A percentile compares a stretch with the other conserved stretches of the same genome.
Evolutionary conservation across 192 early-diverging fungal genomes (phyloP).

Genomic region (Coemansia sp.): DNA sequence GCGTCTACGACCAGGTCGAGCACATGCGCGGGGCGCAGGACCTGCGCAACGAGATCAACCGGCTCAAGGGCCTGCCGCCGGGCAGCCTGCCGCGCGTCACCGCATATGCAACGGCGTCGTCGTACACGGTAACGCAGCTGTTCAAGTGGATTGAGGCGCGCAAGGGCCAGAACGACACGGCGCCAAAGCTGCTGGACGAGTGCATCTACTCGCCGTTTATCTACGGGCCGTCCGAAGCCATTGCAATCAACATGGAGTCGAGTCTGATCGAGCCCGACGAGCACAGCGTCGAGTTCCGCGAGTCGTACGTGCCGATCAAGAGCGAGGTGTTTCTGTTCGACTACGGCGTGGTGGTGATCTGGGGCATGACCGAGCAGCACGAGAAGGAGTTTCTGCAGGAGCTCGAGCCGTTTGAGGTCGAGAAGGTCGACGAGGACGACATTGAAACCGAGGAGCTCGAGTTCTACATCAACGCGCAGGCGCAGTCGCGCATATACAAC

Average conservation of each 20-base stretch:
- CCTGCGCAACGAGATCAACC: slow-evolving; percentile 64
- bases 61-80: slow-evolving; percentile 69
- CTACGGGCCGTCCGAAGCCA: slow-evolving; percentile 38
- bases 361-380: slow-evolving; percentile 87
- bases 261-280: slow-evolving; percentile 21
- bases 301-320: slow-evolving; percentile 50
- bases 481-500: slow-evolving; percentile 75
- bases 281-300: slow-evolving; percentile 21
- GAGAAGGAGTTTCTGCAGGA: slow-evolving; percentile 72
- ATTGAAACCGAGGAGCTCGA: slow-evolving; percentile 79
- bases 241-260: slow-evolving; percentile 44
- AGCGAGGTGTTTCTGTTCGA: slow-evolving; percentile 86
- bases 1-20: slow-evolving; percentile 67
- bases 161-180: slow-evolving; percentile 57
- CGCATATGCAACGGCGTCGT: slow-evolving; percentile 80
- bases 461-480: slow-evolving; percentile 66
- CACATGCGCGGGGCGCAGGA: slow-evolving; percentile 57
- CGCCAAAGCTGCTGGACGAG: slow-evolving; percentile 78
- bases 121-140: slow-evolving; percentile 73
- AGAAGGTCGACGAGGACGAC: slow-evolving; percentile 55
- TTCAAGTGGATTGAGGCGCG: slow-evolving; percentile 71
- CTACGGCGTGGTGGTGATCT: slow-evolving; percentile 93
- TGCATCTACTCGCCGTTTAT: slow-evolving; percentile 56
- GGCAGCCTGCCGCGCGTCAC: slow-evolving; percentile 73
- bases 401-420: slow-evolving; percentile 62